Conservation (phyloP, 2,329 filamentous ascomycete genomes). For the Mycogone perniciosa region DNA sequence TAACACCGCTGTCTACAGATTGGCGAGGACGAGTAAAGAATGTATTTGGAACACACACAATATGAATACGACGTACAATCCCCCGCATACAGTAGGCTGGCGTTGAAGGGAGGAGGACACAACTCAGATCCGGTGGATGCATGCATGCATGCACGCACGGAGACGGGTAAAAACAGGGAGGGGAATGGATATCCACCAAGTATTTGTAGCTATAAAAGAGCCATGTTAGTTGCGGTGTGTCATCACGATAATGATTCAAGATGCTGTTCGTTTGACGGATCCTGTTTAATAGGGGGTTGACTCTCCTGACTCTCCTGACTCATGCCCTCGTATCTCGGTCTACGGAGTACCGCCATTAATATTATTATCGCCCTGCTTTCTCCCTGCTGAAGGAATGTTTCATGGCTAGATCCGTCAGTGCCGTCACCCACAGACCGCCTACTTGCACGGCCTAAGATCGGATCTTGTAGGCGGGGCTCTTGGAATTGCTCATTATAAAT, state of each 20-base stretch:
- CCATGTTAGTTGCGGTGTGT: conserved; percentile 4
- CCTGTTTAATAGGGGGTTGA: too few relatives aligned
- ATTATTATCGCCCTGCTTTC: too few relatives aligned
- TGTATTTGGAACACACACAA: background rate
- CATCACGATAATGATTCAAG: background rate
- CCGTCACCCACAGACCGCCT: too few relatives aligned
- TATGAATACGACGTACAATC: background rate
- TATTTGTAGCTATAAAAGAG: conserved; percentile 13
- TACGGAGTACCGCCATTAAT: too few relatives aligned
- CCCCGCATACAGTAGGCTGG: conserved; percentile 3
- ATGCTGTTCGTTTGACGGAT: background rate
- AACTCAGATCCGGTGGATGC: background rate
- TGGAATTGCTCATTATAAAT: too few relatives aligned
- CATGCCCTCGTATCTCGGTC: too few relatives aligned
- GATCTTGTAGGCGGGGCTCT: too few relatives aligned
- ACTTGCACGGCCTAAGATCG: too few relatives aligned
- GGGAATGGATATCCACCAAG: conserved; percentile 8
- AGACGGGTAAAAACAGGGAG: background rate
- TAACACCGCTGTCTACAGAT: conserved; percentile 21
- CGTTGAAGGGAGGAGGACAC: conserved; percentile 2
- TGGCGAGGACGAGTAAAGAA: conserved; percentile 36
- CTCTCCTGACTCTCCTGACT: background rate
- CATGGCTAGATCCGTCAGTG: too few relatives aligned
- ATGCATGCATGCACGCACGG: background rate
- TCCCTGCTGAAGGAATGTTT: too few relatives aligned